Base-by-base conservation (phyloP, 1,284 basidiomycete genomes). In the Sutorius eximius region DNA sequence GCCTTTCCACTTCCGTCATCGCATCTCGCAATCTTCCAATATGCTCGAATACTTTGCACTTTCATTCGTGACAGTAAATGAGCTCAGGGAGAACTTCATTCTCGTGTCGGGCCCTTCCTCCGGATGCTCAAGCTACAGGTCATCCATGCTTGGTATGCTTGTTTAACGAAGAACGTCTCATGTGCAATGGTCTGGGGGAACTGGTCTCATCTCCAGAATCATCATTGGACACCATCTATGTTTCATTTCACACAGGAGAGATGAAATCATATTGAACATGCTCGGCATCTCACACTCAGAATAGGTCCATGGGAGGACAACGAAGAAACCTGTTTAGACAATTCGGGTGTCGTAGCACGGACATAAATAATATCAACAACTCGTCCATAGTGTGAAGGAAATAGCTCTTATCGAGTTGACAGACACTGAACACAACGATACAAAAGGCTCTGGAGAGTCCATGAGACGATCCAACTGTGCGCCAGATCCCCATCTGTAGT, bases 401-500 rank as follows among this genome's bases (percentile, higher is more conserved):
- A 11, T 16, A 22, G n/a, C 49, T 12, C 18, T 15, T 16, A 29
- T 18, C 32, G 7, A 15, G 22, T 6, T 5, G 29, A 47, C n/a
- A 30, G 22, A n/a, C 6, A 20, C 13, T 27, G 15, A 27, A 29
- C 37, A 51, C 29, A 50, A 53, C 20, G 20, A 32, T 53, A 59
- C 44, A 59, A 7, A 42, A 43, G 12, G 41, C 24, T 51, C 36
- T 18, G 5, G 6, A 46, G 49, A 47, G 58, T 64, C 61, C 52
- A 15, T 44, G 34, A 41, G 12, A 27, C 34, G 24, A 61, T 43
- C 45, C 10, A 41, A 43, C 42, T 34, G 38, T 27, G 44, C 36
- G 44, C 37, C 18, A 77, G 78, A 34, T 78, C 77, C 70, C 80
- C 79, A 56, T 81, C 80, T 83, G 61, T n/a, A 57, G 42, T 50